Conservation (phyloP, 768 basidiomycete genomes). For the Pisolithus tinctorius region DNA sequence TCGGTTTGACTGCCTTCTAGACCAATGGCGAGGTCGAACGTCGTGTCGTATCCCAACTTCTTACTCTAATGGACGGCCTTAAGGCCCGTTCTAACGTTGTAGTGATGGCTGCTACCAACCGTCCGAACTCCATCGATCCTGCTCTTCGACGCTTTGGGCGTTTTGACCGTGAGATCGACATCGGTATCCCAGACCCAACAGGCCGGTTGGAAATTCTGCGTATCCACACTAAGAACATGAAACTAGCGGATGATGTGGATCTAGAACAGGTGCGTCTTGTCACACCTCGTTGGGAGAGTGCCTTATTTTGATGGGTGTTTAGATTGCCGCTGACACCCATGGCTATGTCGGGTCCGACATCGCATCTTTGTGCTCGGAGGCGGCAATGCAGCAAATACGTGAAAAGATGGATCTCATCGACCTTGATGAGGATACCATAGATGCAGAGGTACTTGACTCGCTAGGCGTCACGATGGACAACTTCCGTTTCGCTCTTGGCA, state of each 20-base stretch:
- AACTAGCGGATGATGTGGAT: slow-evolving; percentile 92
- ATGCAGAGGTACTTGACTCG: slow-evolving; percentile 97
- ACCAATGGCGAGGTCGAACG: slow-evolving; percentile 99
- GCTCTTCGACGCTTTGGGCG: slow-evolving; percentile 98
- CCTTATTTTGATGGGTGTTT: slow-evolving; percentile 4
- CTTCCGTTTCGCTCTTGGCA: slow-evolving; percentile 98
- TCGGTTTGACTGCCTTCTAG: slow-evolving; percentile 31
- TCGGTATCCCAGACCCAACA: slow-evolving; percentile 98
- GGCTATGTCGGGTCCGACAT: slow-evolving; percentile 99
- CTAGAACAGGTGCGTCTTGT: slow-evolving; percentile 70
- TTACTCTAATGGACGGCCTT: slow-evolving; percentile 98
- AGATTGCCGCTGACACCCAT: slow-evolving; percentile 99
- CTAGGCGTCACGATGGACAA: slow-evolving; percentile 99
- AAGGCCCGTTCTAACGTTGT: slow-evolving; percentile 99
- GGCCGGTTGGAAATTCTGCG: slow-evolving; percentile 98
- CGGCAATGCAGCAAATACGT: slow-evolving; percentile 99
- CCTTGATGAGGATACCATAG: slow-evolving; percentile 95
- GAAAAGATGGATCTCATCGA: slow-evolving; percentile 99
- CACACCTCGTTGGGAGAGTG: not conserved
- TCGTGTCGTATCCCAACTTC: slow-evolving; percentile 95
- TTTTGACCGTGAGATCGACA: slow-evolving; percentile 99
- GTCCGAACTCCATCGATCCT: slow-evolving; percentile 98
- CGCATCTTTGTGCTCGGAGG: slow-evolving; percentile 96
- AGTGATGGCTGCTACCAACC: slow-evolving; percentile 98
- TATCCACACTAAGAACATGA: slow-evolving; percentile 99